phyloP scores from a whole-genome alignment of 345 rosid genomes.

The Corymbia maculata region DNA sequence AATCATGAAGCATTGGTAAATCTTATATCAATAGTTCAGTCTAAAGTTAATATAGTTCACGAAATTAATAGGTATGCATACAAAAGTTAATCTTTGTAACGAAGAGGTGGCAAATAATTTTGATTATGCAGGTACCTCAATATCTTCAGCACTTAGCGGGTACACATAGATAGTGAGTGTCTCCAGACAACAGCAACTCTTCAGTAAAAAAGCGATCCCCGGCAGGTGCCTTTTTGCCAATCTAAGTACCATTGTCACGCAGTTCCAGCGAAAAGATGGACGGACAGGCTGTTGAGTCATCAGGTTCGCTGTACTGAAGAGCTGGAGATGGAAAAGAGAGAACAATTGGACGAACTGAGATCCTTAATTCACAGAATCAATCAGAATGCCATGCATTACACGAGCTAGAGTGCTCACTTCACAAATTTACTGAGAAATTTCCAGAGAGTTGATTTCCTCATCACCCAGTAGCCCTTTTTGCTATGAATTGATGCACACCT shows the following conservation, averaged over 20 bases:
- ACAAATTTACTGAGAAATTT: neutral
- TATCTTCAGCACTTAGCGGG: too few relatives aligned
- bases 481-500: too few relatives aligned
- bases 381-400: neutral
- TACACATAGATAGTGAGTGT: neutral
- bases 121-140: neutral
- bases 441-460: too few relatives aligned
- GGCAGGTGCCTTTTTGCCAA: neutral
- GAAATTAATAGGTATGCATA: too few relatives aligned
- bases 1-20: neutral
- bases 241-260: neutral
- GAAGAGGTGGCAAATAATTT: too few relatives aligned
- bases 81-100: too few relatives aligned
- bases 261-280: neutral
- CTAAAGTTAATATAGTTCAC: neutral
- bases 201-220: neutral
- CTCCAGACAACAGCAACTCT: neutral
- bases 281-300: rapidly evolving
- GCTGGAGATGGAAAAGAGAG: neutral
- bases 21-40: neutral
- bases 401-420: neutral
- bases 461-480: too few relatives aligned
- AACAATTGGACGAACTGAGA: neutral
- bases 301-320: rapidly evolving
- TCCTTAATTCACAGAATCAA: neutral